Conservation (phyloP, 1,284 basidiomycete species). For the Ceratobasidium papillatum region DNA sequence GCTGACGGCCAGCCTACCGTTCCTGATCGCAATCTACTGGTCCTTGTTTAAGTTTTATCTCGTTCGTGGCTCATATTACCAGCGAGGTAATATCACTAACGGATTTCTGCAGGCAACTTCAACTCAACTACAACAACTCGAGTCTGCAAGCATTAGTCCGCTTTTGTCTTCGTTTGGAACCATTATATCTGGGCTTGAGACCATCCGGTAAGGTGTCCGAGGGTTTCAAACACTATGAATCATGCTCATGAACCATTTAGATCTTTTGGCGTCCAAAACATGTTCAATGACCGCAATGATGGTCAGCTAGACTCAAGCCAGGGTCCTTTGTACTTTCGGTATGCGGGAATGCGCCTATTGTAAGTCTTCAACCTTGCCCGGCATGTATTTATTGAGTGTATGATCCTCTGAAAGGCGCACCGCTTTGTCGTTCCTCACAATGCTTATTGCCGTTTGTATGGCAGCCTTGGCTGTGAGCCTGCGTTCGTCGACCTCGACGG, state of each 20-base stretch:
- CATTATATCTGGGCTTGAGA: conserved; percentile 16
- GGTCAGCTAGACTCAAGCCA: background rate
- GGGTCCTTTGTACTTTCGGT: conserved; percentile 17
- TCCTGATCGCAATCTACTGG: conserved; percentile 1
- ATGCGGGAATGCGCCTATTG: conserved; percentile 9
- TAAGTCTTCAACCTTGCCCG: background rate
- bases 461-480: background rate
- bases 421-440: background rate
- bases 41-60: conserved; percentile 11
- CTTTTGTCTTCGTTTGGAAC: conserved; percentile 17
- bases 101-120: background rate
- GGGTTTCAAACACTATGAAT: no score
- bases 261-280: background rate
- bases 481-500: background rate
- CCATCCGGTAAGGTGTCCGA: background rate
- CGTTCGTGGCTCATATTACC: background rate
- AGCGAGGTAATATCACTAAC: background rate
- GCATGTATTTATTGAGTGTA: no score
- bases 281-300: background rate
- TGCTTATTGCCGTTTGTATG: conserved; percentile 9
- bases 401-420: background rate
- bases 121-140: conserved; percentile 14
- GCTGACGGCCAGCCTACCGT: background rate
- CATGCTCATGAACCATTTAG: background rate
- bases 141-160: conserved; percentile 21